Evolutionary conservation across 2,329 filamentous ascomycete species (phyloP).

Genomic region (Cercospora zeae-maydis): DNA sequence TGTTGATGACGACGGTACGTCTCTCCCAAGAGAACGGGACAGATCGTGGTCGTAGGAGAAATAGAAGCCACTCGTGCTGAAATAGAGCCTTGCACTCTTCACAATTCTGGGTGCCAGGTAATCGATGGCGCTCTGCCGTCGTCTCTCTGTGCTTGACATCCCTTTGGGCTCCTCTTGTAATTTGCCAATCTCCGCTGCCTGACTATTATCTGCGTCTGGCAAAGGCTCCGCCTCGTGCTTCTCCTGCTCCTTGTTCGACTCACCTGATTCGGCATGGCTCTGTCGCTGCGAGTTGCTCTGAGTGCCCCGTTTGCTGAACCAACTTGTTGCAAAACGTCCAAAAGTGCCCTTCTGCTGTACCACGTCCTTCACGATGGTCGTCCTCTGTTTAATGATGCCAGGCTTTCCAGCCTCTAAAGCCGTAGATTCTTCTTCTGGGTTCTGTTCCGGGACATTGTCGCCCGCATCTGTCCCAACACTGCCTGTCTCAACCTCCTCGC

Average conservation of each 20-base stretch:
- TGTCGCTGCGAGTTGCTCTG: conserved; percentile 65
- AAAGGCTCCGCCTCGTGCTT: conserved; percentile 34
- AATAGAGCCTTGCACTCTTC: conserved; percentile 77
- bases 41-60: conserved; percentile 95
- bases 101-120: conserved; percentile 76
- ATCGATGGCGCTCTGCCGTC: conserved; percentile 27
- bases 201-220: conserved; percentile 26
- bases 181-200: conserved; percentile 6
- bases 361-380: conserved; percentile 81
- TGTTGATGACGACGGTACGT: conserved; percentile 43
- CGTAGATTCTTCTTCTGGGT: conserved; percentile 24
- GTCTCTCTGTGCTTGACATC: conserved; percentile 6
- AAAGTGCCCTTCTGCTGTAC: conserved; percentile 79
- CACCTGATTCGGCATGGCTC: conserved; percentile 58
- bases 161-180: not conserved
- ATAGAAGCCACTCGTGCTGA: conserved; percentile 80
- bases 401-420: conserved; percentile 36
- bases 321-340: conserved; percentile 81
- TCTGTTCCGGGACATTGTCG: conserved; percentile 18
- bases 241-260: conserved; percentile 35
- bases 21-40: conserved; percentile 59
- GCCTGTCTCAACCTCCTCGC: conserved; percentile 27
- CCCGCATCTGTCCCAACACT: conserved; percentile 35
- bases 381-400: conserved; percentile 40
- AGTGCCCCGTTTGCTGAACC: conserved; percentile 87